Evolutionary conservation across 2,329 filamentous ascomycete genomes (phyloP), one percentile per base, ranked within the genome.

Genomic region (Dothistroma septosporum): DNA sequence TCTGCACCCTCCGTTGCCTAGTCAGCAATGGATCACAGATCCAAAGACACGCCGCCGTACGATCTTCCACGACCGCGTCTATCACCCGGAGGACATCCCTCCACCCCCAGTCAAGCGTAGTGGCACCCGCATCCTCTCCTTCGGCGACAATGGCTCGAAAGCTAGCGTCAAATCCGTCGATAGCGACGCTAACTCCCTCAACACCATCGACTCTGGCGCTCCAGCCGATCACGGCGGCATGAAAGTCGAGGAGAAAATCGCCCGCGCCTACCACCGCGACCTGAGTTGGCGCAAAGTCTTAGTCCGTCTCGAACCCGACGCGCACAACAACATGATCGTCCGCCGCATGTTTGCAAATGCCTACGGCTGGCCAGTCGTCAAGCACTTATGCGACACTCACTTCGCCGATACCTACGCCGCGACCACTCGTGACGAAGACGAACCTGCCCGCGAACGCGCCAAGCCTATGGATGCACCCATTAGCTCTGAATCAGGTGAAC

Each of bases 291-390:
- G 94, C 50, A 99, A 99, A 74, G 94, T 99, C 1, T 84, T 99
- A 4, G 94, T 99, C 14, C 89, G 94, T 57, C 82, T 99, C 2
- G 93, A 99, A 73, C 94, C 94, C 0, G 94, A 99, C 76, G 94
- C 94, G 0, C 94, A 99, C 78, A 99, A 99, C 76, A 99, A 99
- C 75, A 96, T 99, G 67, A 89, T 97, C 62, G 94, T 99, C 24
- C 88, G 94, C 16, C 88, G 94, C 59, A 96, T 92, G 87, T 99
- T 99, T 74, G 88, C 92, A 59, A 99, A 99, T 71, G 94, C 94
- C 0, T 96, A 96, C 69, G 94, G 94, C 1, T 99, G 94, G 94
- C 94, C 94, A 0, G 94, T 99, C 0, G 81, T 97, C 54, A 92
- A 97, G 76, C 94, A 99, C 76, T 78, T 97, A 21, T 93, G 94